These are phyloP conservation scores for Trichoderma lentiforme DNA, from an alignment of 2,329 filamentous ascomycete species.

Conservation along the genomic window DNA sequence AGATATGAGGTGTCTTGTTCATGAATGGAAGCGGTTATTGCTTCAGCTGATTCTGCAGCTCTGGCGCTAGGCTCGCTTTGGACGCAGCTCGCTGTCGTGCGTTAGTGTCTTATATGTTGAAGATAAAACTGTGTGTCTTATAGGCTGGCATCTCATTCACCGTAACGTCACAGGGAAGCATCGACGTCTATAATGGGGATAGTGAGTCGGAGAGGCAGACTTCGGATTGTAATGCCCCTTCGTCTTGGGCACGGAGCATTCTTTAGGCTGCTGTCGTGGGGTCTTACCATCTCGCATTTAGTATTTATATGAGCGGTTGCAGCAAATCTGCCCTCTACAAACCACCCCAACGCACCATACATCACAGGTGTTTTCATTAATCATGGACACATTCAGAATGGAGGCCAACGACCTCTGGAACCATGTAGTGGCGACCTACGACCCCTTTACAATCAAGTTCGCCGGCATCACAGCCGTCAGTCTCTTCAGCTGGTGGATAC, in stretches of 20 bases:
- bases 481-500: slow-evolving; percentile 46
- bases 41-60: neutral
- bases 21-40: neutral
- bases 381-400: neutral
- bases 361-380: neutral
- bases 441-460: slow-evolving; percentile 38
- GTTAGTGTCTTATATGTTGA: neutral
- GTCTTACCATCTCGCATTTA: neutral
- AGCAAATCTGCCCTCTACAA: neutral
- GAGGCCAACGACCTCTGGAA: slow-evolving; percentile 21
- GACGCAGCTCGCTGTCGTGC: neutral
- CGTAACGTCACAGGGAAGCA: neutral
- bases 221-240: neutral
- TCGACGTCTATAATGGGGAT: neutral
- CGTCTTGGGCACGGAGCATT: neutral
- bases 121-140: neutral
- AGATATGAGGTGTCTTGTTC: neutral
- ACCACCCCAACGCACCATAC: neutral
- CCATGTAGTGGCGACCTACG: slow-evolving; percentile 25
- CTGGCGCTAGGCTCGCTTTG: neutral
- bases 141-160: neutral
- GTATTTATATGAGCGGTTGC: neutral
- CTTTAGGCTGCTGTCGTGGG: neutral
- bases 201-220: neutral
- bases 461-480: slow-evolving; percentile 40